phyloP scores from a whole-genome alignment of 208 protist genomes.

The Crithidia bombi region DNA sequence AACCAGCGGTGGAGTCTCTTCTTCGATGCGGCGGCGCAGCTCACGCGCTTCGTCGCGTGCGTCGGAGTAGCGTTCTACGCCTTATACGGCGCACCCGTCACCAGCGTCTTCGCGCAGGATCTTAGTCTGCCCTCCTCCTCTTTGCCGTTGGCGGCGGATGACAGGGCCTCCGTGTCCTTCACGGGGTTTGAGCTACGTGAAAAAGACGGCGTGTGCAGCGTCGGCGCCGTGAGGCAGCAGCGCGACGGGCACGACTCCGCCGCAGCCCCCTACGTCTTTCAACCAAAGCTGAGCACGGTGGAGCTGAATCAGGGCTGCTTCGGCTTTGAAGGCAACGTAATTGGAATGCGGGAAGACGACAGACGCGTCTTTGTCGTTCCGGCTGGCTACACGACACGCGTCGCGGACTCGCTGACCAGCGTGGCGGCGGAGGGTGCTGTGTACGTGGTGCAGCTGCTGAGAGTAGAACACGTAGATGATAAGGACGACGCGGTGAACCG shows the following conservation, averaged over 20 bases:
- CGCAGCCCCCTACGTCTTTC: conserved; percentile 48
- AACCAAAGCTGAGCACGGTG: conserved; percentile 42
- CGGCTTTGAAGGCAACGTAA: conserved; percentile 70
- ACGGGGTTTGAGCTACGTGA: conserved; percentile 44
- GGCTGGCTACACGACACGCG: conserved; percentile 27
- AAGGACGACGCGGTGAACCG: neutral
- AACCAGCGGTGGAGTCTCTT: conserved; percentile 59
- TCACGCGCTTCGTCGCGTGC: conserved; percentile 56
- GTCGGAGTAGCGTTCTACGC: conserved; percentile 70
- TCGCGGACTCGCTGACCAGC: conserved; percentile 33
- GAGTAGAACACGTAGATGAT: conserved; percentile 44
- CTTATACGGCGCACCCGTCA: conserved; percentile 47
- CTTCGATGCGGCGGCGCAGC: conserved; percentile 47
- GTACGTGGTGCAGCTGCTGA: conserved; percentile 63
- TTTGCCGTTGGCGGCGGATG: conserved; percentile 36
- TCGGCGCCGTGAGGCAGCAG: conserved; percentile 24
- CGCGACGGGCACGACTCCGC: conserved; percentile 21
- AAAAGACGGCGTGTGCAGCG: conserved; percentile 21
- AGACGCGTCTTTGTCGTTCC: conserved; percentile 54
- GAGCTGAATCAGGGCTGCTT: conserved; percentile 40
- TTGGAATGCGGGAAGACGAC: conserved; percentile 65
- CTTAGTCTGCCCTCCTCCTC: conserved; percentile 48
- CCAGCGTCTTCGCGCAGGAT: conserved; percentile 48
- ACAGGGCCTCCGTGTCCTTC: conserved; percentile 48
- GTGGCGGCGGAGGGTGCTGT: conserved; percentile 35